Percentiles rank a stretch among this genome's conserved stretches.
phyloP scores from a whole-genome alignment of 2,329 filamentous ascomycete genomes.

The Aspergillus phoenicis region DNA sequence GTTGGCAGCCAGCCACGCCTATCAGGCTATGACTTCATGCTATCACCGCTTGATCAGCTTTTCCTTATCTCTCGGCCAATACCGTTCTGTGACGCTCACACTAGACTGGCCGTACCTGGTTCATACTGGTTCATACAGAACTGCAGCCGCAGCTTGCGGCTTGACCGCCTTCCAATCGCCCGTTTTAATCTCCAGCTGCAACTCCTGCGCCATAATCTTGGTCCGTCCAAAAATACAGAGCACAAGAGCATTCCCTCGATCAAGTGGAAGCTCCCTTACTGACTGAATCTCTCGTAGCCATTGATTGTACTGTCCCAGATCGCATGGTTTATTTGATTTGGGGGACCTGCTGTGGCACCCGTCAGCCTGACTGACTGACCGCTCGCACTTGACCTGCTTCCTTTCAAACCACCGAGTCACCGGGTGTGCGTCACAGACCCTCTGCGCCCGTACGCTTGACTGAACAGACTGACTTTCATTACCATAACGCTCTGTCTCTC shows the following conservation, averaged over 20 bases:
- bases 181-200: neutral
- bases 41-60: neutral
- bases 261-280: slow-evolving; percentile 7
- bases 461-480: neutral
- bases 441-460: slow-evolving; percentile 18
- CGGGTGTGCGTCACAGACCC: slow-evolving; percentile 47
- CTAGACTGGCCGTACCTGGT: slow-evolving; percentile 1
- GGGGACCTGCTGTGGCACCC: slow-evolving; percentile 4
- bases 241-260: neutral
- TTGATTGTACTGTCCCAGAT: slow-evolving; percentile 8
- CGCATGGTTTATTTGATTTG: neutral
- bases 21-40: slow-evolving; percentile 8
- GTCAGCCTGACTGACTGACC: slow-evolving; percentile 22
- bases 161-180: slow-evolving; percentile 13
- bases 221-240: neutral
- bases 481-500: slow-evolving; percentile 5
- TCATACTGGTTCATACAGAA: slow-evolving; percentile 4
- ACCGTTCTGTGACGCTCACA: neutral
- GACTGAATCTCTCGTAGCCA: slow-evolving; percentile 1
- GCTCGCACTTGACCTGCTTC: slow-evolving; percentile 28
- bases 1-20: neutral
- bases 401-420: slow-evolving; percentile 40
- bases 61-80: neutral
- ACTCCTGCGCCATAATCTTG: neutral
- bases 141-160: slow-evolving; percentile 1